phyloP scores from a whole-genome alignment of 345 rosid species.

The Adansonia digitata region DNA sequence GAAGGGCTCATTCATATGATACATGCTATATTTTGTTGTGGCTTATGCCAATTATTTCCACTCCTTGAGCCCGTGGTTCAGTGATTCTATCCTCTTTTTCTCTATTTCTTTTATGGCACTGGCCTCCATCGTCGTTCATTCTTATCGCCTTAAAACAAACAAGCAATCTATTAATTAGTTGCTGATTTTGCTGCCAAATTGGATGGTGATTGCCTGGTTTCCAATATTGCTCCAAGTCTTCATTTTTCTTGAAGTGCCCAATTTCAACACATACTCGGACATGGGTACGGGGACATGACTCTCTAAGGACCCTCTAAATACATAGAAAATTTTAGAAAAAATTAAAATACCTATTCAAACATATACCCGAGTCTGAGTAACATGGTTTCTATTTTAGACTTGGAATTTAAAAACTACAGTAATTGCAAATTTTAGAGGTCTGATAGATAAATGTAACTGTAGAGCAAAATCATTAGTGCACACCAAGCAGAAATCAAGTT shows the following conservation, averaged over 20 bases:
- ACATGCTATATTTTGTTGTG: not conserved
- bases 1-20: not conserved
- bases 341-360: too few relatives aligned
- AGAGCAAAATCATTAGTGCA: slow-evolving; percentile 36
- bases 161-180: not conserved
- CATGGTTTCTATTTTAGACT: not conserved
- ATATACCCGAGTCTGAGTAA: too few relatives aligned
- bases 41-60: not conserved
- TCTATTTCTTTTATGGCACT: not conserved
- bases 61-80: not conserved
- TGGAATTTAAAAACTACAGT: slow-evolving; percentile 1
- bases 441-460: slow-evolving; percentile 26
- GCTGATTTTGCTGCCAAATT: not conserved
- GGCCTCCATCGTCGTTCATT: not conserved
- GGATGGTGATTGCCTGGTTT: not conserved
- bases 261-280: too few relatives aligned
- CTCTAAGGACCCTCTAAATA: too few relatives aligned
- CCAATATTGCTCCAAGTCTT: too few relatives aligned
- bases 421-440: not conserved
- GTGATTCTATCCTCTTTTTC: not conserved
- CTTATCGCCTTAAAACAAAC: not conserved
- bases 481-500: slow-evolving; percentile 38
- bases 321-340: too few relatives aligned
- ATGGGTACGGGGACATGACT: too few relatives aligned
- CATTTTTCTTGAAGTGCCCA: too few relatives aligned